Conservation (phyloP, 306 rosid species). For the Echinosophora koreensis region DNA sequence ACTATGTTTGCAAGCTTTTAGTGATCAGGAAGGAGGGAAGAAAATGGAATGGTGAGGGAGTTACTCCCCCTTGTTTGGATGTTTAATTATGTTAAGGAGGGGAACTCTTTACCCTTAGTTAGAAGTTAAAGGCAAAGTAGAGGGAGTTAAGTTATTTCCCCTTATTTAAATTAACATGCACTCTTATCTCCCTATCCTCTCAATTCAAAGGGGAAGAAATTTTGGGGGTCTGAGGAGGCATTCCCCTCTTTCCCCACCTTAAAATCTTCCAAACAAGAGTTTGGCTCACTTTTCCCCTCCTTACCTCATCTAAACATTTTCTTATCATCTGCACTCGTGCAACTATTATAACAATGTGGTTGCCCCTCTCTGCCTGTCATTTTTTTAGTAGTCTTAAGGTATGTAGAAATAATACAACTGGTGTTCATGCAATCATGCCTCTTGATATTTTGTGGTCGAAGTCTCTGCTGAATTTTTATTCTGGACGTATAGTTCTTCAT, state of each 20-base stretch:
- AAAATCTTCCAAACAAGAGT: background rate
- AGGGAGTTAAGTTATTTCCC: background rate
- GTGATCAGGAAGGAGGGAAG: background rate
- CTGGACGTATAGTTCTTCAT: conserved; percentile 20
- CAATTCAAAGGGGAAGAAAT: too few species aligned
- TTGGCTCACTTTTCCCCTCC: background rate
- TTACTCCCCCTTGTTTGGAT: conserved; percentile 24
- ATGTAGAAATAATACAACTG: background rate
- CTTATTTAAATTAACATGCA: background rate
- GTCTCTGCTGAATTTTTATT: conserved; percentile 27
- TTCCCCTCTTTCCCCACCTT: background rate
- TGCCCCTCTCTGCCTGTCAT: background rate
- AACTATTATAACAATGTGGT: background rate
- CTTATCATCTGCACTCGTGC: conserved; percentile 35
- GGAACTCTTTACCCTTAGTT: background rate
- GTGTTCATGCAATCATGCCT: conserved; percentile 6
- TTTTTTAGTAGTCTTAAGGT: background rate
- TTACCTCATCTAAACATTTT: background rate
- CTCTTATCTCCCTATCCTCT: background rate
- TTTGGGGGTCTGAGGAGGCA: background rate
- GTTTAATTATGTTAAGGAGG: background rate
- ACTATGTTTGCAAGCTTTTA: conserved; percentile 5
- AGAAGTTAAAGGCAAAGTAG: too few species aligned
- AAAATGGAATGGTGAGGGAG: background rate
- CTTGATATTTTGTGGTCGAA: conserved; percentile 10